Evolutionary conservation across 2,329 filamentous ascomycete genomes (phyloP), one percentile per base, ranked within the genome.

Genomic region (Diaporthe longicolla): DNA sequence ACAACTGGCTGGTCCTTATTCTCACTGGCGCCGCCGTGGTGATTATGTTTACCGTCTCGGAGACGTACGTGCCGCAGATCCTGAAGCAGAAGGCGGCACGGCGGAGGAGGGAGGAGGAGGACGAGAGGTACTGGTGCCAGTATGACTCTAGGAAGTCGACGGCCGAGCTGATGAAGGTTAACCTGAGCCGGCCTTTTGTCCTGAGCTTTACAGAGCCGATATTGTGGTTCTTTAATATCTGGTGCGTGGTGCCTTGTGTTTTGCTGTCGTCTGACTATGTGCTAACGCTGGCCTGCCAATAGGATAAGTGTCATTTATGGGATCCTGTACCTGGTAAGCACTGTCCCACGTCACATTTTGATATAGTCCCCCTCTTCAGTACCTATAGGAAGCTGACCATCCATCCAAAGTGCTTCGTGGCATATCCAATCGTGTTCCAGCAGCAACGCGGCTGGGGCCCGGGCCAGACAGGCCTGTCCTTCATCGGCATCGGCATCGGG

Each of bases 201-300:
- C 91, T 98, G 82, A 90, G 92, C 21, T 89, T 93, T 58, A 94
- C 92, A 0, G 95, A 98, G 78, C 95, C 95, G 0, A 98, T 98
- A 72, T 78, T 92, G 58, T 92, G 90, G 89, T 92, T 91, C 77
- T 90, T 95, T 78, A 90, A 90, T 73, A 79, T 89, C 21, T 91
- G 93, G 92, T 93, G 79, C 78, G 87, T 72, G 4, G 4, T 19
- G 4, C 5, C 11, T 7, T 58, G 19, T 8, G 37, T 9, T 4
- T 37, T 21, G 24, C 3, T 48, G 21, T 21, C 24, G 40, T 43
- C 40, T 43, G 15, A 11, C 4, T 43, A 43, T 43, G 13, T 52
- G 26, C 71, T 73, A 21, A 69, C 40, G 37, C 8, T 15, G 32
- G 13, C 32, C 43, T n/a, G n/a, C n/a, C 29, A 4, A 59, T 57